Evolutionary conservation across 2,329 filamentous ascomycete species (phyloP).

Genomic region (Fusarium avenaceum): DNA sequence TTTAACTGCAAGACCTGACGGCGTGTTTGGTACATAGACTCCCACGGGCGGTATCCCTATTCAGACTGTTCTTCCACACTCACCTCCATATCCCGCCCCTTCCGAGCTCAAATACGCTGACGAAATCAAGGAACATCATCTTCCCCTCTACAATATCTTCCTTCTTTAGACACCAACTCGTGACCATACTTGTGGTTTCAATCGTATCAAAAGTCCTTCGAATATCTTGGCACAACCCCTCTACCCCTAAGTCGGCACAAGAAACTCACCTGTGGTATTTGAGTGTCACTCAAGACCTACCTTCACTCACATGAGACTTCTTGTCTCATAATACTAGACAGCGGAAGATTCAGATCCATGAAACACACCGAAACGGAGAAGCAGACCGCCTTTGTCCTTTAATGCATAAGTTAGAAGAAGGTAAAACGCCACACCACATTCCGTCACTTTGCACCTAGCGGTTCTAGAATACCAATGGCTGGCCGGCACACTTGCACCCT

Average conservation of each 20-base stretch:
- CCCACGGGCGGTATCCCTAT: neutral
- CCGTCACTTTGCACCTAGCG: slow-evolving; percentile 16
- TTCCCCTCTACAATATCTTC: neutral
- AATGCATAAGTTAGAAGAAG: slow-evolving; percentile 13
- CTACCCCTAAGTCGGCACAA: neutral
- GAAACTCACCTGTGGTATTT: slow-evolving; percentile 1
- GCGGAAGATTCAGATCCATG: neutral
- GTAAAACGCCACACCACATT: slow-evolving; percentile 31
- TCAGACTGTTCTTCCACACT: neutral
- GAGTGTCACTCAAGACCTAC: slow-evolving; percentile 17
- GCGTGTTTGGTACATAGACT: neutral
- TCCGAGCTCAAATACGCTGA: slow-evolving; percentile 12
- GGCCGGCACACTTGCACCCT: slow-evolving; percentile 22
- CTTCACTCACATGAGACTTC: neutral
- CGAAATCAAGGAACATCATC: slow-evolving; percentile 5
- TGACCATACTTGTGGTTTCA: slow-evolving; percentile 18
- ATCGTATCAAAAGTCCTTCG: slow-evolving; percentile 23
- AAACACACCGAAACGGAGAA: slow-evolving; percentile 1
- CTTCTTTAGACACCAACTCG: slow-evolving; percentile 2
- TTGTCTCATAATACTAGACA: slow-evolving; percentile 1
- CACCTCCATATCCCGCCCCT: slow-evolving; percentile 7
- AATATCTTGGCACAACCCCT: slow-evolving; percentile 5
- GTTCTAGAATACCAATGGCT: slow-evolving; percentile 15
- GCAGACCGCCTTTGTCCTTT: slow-evolving; percentile 17
- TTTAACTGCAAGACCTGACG: no score